These are phyloP conservation scores for Acorus calamus DNA, from an alignment of 106 monocot genomes.

Conservation along the genomic window DNA sequence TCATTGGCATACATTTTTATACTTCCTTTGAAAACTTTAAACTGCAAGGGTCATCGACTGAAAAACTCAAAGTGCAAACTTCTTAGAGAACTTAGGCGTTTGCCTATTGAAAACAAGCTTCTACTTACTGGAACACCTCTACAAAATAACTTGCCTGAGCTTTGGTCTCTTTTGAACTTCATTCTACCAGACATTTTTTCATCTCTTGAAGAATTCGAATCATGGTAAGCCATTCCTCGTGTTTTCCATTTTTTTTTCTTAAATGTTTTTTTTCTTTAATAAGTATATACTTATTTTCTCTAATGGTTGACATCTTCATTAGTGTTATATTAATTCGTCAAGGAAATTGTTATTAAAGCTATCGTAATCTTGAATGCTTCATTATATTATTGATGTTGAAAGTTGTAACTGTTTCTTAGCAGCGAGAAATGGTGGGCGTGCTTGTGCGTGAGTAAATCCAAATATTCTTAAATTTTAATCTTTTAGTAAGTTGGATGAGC, in stretches of 20 bases:
- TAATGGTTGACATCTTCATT: too few relatives aligned
- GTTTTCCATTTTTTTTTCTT: neutral
- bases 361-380: too few relatives aligned
- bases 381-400: too few relatives aligned
- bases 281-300: too few relatives aligned
- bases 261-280: neutral
- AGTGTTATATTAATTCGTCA: too few relatives aligned
- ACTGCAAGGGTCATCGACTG: slow-evolving; percentile 69
- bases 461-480: too few relatives aligned
- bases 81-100: slow-evolving; percentile 50
- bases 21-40: slow-evolving; percentile 1
- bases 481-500: too few relatives aligned
- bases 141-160: slow-evolving; percentile 91
- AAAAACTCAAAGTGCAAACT: slow-evolving; percentile 80
- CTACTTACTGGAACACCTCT: slow-evolving; percentile 97
- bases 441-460: too few relatives aligned
- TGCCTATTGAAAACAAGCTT: slow-evolving; percentile 95
- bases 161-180: slow-evolving; percentile 94
- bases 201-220: slow-evolving; percentile 84
- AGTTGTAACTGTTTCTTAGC: too few relatives aligned
- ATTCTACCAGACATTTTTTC: slow-evolving; percentile 95
- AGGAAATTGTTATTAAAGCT: too few relatives aligned
- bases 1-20: neutral
- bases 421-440: too few relatives aligned
- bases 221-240: slow-evolving; percentile 48